A percentile compares a stretch with the other conserved stretches of the same genome.
phyloP scores from a whole-genome alignment of 2,329 filamentous ascomycete genomes.

The Diaporthe amygdali region DNA sequence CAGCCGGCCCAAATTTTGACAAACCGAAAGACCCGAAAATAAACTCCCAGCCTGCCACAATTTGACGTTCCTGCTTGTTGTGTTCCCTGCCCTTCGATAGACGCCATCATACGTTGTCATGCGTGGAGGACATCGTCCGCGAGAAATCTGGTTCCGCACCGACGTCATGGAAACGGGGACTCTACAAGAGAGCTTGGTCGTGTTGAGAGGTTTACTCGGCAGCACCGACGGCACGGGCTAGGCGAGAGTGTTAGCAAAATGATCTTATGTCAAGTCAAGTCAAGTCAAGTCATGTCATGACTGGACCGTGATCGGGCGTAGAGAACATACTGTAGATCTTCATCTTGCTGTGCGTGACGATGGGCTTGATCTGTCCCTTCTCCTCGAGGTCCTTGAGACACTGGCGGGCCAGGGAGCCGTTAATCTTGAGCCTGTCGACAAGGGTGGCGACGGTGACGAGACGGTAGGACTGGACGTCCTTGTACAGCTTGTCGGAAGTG shows the following conservation, averaged over 20 bases:
- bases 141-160: conserved; percentile 8
- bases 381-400: conserved; percentile 94
- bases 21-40: conserved; percentile 32
- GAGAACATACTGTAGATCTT: conserved; percentile 88
- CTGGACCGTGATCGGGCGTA: not conserved
- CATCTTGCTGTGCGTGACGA: conserved; percentile 95
- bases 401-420: conserved; percentile 92
- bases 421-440: conserved; percentile 99
- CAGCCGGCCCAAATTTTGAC: conserved; percentile 24
- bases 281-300: not conserved
- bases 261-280: not conserved
- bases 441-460: conserved; percentile 98
- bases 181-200: conserved; percentile 14
- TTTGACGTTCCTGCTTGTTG: conserved; percentile 17
- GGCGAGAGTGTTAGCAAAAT: conserved; percentile 35
- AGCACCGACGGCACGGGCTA: conserved; percentile 66
- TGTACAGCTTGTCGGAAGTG: conserved; percentile 98
- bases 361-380: conserved; percentile 98
- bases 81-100: conserved; percentile 20
- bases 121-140: conserved; percentile 15
- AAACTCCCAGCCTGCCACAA: conserved; percentile 30
- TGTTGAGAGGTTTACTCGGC: conserved; percentile 43
- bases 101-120: conserved; percentile 22
- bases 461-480: conserved; percentile 99
- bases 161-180: conserved; percentile 30